A percentile compares a stretch with the other conserved stretches of the same genome.
phyloP scores from a whole-genome alignment of 169 alveolate genomes.

The Plasmodium gaboni region DNA sequence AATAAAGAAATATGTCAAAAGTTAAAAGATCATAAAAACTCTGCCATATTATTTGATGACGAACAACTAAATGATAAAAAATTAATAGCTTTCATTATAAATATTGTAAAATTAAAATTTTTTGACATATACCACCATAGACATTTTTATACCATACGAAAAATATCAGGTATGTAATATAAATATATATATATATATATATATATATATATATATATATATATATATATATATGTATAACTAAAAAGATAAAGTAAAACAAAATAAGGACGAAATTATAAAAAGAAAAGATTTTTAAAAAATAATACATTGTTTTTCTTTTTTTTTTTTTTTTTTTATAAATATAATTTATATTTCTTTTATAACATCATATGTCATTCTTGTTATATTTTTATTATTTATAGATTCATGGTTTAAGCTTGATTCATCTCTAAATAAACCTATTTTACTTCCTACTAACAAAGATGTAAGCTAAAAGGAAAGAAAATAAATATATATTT shows the following conservation, averaged over 20 bases:
- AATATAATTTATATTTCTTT: not conserved
- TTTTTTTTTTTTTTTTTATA: not conserved
- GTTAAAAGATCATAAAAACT: slow-evolving; percentile 17
- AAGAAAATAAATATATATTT: slow-evolving; percentile 1
- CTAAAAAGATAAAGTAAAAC: not conserved
- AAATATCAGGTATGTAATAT: slow-evolving; percentile 64
- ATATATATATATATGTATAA: no score
- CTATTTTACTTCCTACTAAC: slow-evolving; percentile 43
- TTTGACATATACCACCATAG: slow-evolving; percentile 63
- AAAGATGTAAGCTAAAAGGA: slow-evolving; percentile 26
- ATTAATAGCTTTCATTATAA: slow-evolving; percentile 66
- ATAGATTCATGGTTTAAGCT: slow-evolving; percentile 65
- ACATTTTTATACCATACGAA: slow-evolving; percentile 72
- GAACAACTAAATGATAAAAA: slow-evolving; percentile 30
- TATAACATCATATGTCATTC: no score
- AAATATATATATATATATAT: not conserved
- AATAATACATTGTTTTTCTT: not conserved
- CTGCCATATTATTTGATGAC: slow-evolving; percentile 27
- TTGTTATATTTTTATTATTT: not conserved
- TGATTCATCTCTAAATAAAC: slow-evolving; percentile 60
- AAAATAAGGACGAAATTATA: slow-evolving; percentile 1
- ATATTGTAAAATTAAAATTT: slow-evolving; percentile 53
- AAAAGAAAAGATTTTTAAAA: not conserved
- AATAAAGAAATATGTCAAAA: slow-evolving; percentile 57
- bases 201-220: no score